Evolutionary conservation across 2,329 filamentous ascomycete species (phyloP).

Genomic region (Cladophialophora immunda): DNA sequence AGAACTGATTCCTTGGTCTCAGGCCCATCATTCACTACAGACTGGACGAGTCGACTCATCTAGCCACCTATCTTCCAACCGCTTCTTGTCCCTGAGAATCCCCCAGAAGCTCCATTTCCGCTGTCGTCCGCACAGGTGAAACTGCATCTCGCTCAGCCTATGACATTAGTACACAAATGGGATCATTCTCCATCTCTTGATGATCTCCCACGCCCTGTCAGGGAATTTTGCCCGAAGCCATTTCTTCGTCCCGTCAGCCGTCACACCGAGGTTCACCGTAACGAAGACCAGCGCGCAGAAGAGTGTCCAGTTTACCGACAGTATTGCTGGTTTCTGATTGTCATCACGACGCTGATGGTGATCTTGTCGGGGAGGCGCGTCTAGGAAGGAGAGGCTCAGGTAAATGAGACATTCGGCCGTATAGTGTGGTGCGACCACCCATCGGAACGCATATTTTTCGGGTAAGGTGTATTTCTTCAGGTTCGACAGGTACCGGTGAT

Average conservation of each 20-base stretch:
- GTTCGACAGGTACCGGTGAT: conserved; percentile 73
- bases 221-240: conserved; percentile 81
- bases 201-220: conserved; percentile 25
- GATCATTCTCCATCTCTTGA: conserved; percentile 31
- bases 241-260: conserved; percentile 76
- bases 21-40: not conserved
- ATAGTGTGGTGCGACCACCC: conserved; percentile 87
- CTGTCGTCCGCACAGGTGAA: not conserved
- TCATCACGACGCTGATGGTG: not conserved
- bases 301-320: conserved; percentile 75
- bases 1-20: not conserved
- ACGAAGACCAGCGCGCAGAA: conserved; percentile 77
- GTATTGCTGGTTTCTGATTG: not conserved
- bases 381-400: conserved; percentile 75
- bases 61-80: not conserved
- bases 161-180: conserved; percentile 2
- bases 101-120: not conserved
- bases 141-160: not conserved
- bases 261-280: conserved; percentile 79
- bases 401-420: conserved; percentile 88
- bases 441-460: conserved; percentile 73
- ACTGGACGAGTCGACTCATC: not conserved
- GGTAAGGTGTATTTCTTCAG: conserved; percentile 87
- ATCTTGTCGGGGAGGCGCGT: conserved; percentile 70
- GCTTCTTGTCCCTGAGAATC: not conserved